Evolutionary conservation across 1,284 basidiomycete species (phyloP).

Genomic region (Austropuccinia psidii): DNA sequence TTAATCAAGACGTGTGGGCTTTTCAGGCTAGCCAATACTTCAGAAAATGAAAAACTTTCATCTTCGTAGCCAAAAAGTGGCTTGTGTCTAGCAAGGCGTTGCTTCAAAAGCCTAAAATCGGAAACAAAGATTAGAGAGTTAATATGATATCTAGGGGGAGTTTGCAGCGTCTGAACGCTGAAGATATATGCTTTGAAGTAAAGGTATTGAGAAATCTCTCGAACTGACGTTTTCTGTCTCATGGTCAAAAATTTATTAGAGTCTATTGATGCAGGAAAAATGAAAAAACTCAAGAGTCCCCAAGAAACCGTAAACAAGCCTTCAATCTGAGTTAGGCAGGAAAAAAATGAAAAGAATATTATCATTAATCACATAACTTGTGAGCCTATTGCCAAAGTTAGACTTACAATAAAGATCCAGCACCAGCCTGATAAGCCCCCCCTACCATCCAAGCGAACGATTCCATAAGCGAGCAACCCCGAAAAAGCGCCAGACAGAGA

Average conservation of each 20-base stretch:
- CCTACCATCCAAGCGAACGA: conserved; percentile 21
- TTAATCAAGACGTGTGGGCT: conserved; percentile 32
- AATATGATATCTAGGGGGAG: too few relatives aligned
- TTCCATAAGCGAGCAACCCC: conserved; percentile 31
- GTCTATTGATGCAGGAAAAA: conserved; percentile 20
- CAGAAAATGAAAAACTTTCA: conserved; percentile 11
- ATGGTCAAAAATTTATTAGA: neutral
- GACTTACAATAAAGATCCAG: conserved; percentile 35
- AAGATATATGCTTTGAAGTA: too few relatives aligned
- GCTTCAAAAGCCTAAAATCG: conserved; percentile 14
- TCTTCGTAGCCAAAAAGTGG: neutral
- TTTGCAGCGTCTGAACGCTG: too few relatives aligned
- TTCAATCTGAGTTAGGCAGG: conserved; percentile 13
- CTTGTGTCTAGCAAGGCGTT: conserved; percentile 9
- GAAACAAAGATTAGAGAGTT: too few relatives aligned
- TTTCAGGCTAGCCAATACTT: conserved; percentile 14
- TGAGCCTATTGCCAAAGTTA: neutral
- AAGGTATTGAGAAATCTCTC: too few relatives aligned
- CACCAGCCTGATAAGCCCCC: conserved; percentile 17
- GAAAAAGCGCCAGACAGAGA: conserved; percentile 33
- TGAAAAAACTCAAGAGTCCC: conserved; percentile 6
- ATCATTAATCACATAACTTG: neutral
- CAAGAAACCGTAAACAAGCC: conserved; percentile 17
- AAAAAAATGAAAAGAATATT: neutral
- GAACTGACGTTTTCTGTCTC: conserved; percentile 13